A percentile compares a stretch with the other conserved stretches of the same genome.
Conservation (phyloP, 1,139 yeast genomes). For the Blastobotrys niveus region DNA sequence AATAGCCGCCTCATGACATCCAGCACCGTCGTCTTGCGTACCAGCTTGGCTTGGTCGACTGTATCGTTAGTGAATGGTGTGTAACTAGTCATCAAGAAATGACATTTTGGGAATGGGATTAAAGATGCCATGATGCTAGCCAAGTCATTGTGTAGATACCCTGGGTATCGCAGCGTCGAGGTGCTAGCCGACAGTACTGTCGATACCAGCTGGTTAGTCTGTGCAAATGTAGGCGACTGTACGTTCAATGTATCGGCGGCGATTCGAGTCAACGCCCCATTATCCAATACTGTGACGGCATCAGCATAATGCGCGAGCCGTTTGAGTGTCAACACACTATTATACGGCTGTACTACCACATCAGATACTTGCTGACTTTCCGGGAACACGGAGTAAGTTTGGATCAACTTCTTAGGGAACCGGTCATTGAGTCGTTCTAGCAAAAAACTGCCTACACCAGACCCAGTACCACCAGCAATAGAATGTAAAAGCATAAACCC, state of each 20-base stretch:
- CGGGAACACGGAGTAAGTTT: constrained; percentile 86
- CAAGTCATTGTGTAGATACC: constrained; percentile 82
- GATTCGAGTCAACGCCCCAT: constrained; percentile 70
- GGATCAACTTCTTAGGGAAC: constrained; percentile 73
- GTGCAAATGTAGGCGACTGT: constrained; percentile 51
- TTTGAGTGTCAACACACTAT: constrained; percentile 73
- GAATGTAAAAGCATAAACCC: constrained; percentile 90
- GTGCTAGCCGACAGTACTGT: constrained; percentile 81
- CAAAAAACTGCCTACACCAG: constrained; percentile 84
- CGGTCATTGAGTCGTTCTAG: constrained; percentile 76
- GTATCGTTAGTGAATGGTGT: constrained; percentile 76
- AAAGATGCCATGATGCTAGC: constrained; percentile 78
- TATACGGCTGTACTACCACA: constrained; percentile 96
- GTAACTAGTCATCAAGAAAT: constrained; percentile 78
- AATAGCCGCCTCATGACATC: constrained; percentile 79
- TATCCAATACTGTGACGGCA: constrained; percentile 81
- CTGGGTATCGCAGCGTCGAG: constrained; percentile 84
- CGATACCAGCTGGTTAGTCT: constrained; percentile 79
- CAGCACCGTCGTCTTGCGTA: constrained; percentile 70
- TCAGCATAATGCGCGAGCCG: constrained; percentile 81
- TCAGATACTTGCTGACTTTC: constrained; percentile 62
- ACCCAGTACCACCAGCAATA: constrained; percentile 99
- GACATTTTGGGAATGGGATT: constrained; percentile 85
- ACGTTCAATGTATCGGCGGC: constrained; percentile 49
- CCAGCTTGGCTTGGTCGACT: constrained; percentile 52